Base-by-base conservation (phyloP, 495 filamentous ascomycete species). In the Penicillium paradoxum region DNA sequence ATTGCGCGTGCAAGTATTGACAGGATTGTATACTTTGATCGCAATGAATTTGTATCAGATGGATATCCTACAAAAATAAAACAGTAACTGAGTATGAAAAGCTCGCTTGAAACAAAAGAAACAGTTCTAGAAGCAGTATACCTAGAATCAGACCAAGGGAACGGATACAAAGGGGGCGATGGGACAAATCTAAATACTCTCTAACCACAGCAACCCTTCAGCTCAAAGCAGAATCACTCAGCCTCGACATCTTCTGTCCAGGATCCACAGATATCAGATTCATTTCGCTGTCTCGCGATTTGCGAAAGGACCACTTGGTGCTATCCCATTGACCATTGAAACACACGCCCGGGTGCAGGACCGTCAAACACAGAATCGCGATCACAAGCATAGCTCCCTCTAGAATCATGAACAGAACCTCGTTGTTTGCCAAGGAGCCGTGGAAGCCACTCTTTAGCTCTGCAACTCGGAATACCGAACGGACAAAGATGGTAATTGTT, bases 351-450 rank as follows among this genome's bases (percentile, higher is more conserved):
- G 34, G 34, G 17, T 37, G 34, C 11, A 37, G n/a, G 17, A 37
- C 17, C 1, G 40, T 85, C 47, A 88, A 55, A 19, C 63, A 65
- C 18, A 82, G 54, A 7, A 75, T 73, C 0, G 85, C 81, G 30
- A 83, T 54, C 6, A 74, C 67, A 55, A 89, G 80, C 83, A 89
- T 83, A 13, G 79, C 66, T 18, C 84, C 83, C 67, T 89, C 86
- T 8, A 90, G 73, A 15, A 86, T 71, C 70, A 89, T 81, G 65
- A 88, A 88, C 10, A 80, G 58, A 6, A 76, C 72, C 66, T 90
- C 71, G 32, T 86, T 65, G 38, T 72, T 76, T 41, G 79, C 83
- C 42, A 88, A 63, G 0, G 58, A 40, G 13, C 85, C 77, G 10
- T 62, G 49, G 68, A 83, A 88, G 6, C 85, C 85, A 11, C 66